These are phyloP conservation scores for Trichoderma sp. DNA, from an alignment of 2,329 filamentous ascomycete species.

Conservation along the genomic window DNA sequence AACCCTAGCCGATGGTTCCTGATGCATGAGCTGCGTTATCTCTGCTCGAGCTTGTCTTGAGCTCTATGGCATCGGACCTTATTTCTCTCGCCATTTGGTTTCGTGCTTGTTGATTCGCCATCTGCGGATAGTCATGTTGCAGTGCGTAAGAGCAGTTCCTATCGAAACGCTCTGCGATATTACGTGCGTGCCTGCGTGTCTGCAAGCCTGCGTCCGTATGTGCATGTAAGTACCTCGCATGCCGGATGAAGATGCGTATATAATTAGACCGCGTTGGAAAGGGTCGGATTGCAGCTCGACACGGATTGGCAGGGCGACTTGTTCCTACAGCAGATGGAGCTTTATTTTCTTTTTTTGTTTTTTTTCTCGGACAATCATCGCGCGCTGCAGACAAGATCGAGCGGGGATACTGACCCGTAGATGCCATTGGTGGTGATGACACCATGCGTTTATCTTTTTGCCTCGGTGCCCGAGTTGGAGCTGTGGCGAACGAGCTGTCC, in stretches of 20 bases:
- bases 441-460: not conserved
- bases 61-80: not conserved
- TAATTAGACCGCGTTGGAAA: not conserved
- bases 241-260: not conserved
- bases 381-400: not conserved
- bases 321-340: not conserved
- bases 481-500: not conserved
- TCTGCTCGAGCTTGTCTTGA: not conserved
- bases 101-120: not conserved
- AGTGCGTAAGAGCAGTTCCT: not conserved
- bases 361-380: not conserved
- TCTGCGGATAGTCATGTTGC: not conserved
- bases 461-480: not conserved
- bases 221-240: not conserved
- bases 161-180: not conserved
- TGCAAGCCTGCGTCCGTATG: constrained; percentile 16
- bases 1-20: constrained; percentile 9
- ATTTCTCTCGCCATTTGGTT: not conserved
- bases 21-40: not conserved
- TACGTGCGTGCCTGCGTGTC: constrained; percentile 2
- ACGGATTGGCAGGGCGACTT: not conserved
- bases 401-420: not conserved
- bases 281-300: not conserved
- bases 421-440: not conserved
- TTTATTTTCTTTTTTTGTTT: not conserved